Percentiles rank a stretch among this genome's conserved stretches.
Evolutionary conservation across 148 eudicot species (phyloP).

Genomic region (Nepenthes mirabilis): DNA sequence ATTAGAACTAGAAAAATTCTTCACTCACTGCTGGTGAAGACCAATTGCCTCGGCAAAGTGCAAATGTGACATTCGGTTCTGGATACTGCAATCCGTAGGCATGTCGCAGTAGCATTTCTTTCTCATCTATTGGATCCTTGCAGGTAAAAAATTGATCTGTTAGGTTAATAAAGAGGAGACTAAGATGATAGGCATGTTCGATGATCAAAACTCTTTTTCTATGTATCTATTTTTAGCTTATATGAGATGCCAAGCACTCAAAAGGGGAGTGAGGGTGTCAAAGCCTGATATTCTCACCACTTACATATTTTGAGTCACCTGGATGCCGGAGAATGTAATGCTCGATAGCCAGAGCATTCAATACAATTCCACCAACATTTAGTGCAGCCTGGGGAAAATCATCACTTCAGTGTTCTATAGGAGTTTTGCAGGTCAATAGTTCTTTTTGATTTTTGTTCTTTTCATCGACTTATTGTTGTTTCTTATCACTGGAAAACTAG

Average conservation of each 20-base stretch:
- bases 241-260: background rate
- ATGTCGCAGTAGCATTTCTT: conserved; percentile 54
- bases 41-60: conserved; percentile 87
- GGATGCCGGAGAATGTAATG: conserved; percentile 91
- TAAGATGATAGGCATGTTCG: background rate
- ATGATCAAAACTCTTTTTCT: background rate
- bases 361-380: conserved; percentile 78
- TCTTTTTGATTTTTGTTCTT: background rate
- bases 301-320: conserved; percentile 48
- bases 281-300: conserved; percentile 9
- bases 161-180: background rate
- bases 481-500: conserved; percentile 5
- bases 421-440: background rate
- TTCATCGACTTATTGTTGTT: background rate
- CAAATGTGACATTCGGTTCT: conserved; percentile 87
- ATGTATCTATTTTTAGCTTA: background rate
- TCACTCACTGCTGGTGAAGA: conserved; percentile 90
- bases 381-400: conserved; percentile 48
- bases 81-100: conserved; percentile 79
- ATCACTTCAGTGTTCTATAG: background rate
- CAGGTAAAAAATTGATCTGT: background rate
- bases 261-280: background rate
- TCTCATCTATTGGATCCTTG: conserved; percentile 50
- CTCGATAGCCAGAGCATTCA: conserved; percentile 85
- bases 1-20: conserved; percentile 2